Evolutionary conservation across 768 basidiomycete species (phyloP).

Genomic region (Tricholoma terreum): DNA sequence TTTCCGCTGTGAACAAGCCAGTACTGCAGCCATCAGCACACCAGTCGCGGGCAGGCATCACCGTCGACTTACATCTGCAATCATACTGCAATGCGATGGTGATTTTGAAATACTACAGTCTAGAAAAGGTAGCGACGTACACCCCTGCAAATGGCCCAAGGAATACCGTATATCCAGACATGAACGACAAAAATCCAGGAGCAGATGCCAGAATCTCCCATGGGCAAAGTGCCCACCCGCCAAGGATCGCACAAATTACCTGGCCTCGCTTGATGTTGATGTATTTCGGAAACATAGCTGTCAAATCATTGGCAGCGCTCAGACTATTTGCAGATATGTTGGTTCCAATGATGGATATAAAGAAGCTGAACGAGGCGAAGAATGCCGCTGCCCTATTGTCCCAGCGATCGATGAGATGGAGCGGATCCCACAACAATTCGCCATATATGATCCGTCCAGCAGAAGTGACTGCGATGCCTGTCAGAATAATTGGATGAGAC

Average conservation of each 20-base stretch:
- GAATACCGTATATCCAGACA: slow-evolving; percentile 84
- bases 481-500: neutral
- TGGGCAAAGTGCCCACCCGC: slow-evolving; percentile 82
- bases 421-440: slow-evolving; percentile 66
- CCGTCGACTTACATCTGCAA: slow-evolving; percentile 39
- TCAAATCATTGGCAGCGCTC: slow-evolving; percentile 81
- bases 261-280: slow-evolving; percentile 83
- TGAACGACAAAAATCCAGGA: slow-evolving; percentile 68
- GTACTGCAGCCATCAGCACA: slow-evolving; percentile 42
- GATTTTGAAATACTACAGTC: neutral
- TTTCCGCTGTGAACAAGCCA: slow-evolving; percentile 72
- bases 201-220: slow-evolving; percentile 81
- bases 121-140: slow-evolving; percentile 33
- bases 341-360: slow-evolving; percentile 66
- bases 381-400: slow-evolving; percentile 84
- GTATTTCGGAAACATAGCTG: slow-evolving; percentile 69
- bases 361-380: slow-evolving; percentile 75
- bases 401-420: slow-evolving; percentile 74
- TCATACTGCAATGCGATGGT: slow-evolving; percentile 32
- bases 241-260: slow-evolving; percentile 73
- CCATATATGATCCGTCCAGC: slow-evolving; percentile 75
- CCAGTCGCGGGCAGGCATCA: neutral
- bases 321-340: slow-evolving; percentile 76
- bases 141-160: slow-evolving; percentile 83
- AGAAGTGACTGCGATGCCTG: slow-evolving; percentile 73